Base-by-base conservation (phyloP, 2,329 filamentous ascomycete species). In the Uncinocarpus reesii region DNA sequence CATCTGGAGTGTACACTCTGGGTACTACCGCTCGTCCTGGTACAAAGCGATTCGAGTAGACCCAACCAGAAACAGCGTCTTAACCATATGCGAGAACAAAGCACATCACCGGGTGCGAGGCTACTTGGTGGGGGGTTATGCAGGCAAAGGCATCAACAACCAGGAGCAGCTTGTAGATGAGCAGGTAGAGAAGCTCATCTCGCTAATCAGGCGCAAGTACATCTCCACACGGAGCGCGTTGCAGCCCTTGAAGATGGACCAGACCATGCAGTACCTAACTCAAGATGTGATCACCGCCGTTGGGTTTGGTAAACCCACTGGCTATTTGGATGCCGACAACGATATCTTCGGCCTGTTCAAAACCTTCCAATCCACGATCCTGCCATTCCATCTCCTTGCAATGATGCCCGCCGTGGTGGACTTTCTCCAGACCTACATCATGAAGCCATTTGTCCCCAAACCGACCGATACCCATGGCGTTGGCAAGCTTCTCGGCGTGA, bases 271-370 rank as follows among this genome's bases (percentile, higher is more conserved):
- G 35, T 78, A 68, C 61, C 72, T 79, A 47, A 76, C 75, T 0
- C 61, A 79, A 3, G 77, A 80, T 50, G 70, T 77, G 32, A 76
- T 80, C 53, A 74, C 69, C 28, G 68, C 71, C 36, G 57, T 80
- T 3, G 72, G 72, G 0, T 73, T 78, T 37, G 76, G 76, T 8
- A 56, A 65, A 48, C 51, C 71, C 2, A 73, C 75, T 50, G 68
- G 71, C n/a, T 66, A 70, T 55, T 61, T 75, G 28, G 54, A 62
- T 7, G 62, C 61, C 11, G 68, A 75, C 56, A 53, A 58, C 3
- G 73, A 77, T 47, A 58, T 69, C 6, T 64, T 68, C 35, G 53
- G 50, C 5, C 63, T 72, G 48, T 60, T 71, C 37, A 54, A 59
- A 38, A 64, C 67, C 2, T 35, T 48, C 15, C 38, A 37, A 35